Evolutionary conservation across 495 filamentous ascomycete genomes (phyloP), one percentile per base, ranked within the genome.

Genomic region (Xylaria curta): DNA sequence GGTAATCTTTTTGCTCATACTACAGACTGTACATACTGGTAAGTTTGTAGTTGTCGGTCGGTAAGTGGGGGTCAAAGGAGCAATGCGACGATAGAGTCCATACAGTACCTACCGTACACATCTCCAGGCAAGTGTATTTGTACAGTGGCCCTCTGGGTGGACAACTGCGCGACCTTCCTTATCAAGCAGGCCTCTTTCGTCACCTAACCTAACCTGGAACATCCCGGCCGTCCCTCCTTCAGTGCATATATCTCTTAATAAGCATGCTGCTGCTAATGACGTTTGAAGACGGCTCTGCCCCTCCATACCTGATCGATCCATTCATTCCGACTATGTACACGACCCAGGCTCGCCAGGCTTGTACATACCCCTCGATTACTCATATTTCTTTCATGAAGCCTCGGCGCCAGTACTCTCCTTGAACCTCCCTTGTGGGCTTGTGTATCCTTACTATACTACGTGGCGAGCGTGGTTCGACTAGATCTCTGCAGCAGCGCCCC

Each of bases 261-360:
- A 38, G 36, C 36, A 38, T 8, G 36, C 36, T 38, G 21, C 49
- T 53, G 49, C 21, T 53, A 53, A 53, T 63, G 60, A 44, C 38
- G 60, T 63, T 28, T 5, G 38, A 63, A 28, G 60, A 63, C 60
- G n/a, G 33, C 33, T 38, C 58, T 60, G 33, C 58, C 58, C 31
- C 58, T 60, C 58, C 33, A 44, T 44, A 63, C n/a, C n/a, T n/a
- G n/a, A n/a, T n/a, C n/a, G 60, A 63, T 46, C 59, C 51, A 54
- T 54, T 31, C 28, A 31, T 1, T 24, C 51, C 51, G 51, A 54
- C 51, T 54, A 54, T 24, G 26, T 31, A n/a, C n/a, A n/a, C n/a
- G n/a, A n/a, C n/a, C n/a, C n/a, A n/a, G n/a, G n/a, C 8, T 12
- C 1, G 56, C 19, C 31, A 38, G n/a, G 31, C 15, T n/a, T 31